Evolutionary conservation across 805 yeast species (phyloP).

Genomic region (Candida easanensis): DNA sequence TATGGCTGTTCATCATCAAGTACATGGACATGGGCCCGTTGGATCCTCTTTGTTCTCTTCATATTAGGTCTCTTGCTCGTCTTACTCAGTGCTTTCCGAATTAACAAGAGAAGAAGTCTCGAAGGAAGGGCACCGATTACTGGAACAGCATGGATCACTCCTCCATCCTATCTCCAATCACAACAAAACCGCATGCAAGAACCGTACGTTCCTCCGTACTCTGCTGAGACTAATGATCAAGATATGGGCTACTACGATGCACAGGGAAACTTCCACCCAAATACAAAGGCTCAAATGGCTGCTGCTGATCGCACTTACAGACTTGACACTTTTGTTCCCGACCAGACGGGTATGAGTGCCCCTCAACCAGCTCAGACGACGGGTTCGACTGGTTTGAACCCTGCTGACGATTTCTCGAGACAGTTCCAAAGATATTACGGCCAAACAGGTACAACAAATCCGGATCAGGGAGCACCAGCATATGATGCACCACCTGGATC

Average conservation of each 20-base stretch:
- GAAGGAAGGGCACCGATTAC: conserved; percentile 54
- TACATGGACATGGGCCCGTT: conserved; percentile 31
- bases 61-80: conserved; percentile 46
- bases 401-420: conserved; percentile 21
- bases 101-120: conserved; percentile 49
- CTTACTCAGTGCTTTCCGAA: conserved; percentile 47
- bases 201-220: conserved; percentile 66
- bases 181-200: conserved; percentile 38
- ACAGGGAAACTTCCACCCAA: conserved; percentile 31
- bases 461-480: neutral
- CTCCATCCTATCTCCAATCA: conserved; percentile 58
- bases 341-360: conserved; percentile 21
- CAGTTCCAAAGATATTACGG: conserved; percentile 27
- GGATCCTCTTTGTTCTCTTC: conserved; percentile 53
- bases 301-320: conserved; percentile 13
- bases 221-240: conserved; percentile 60
- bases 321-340: conserved; percentile 22
- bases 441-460: neutral
- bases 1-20: conserved; percentile 15
- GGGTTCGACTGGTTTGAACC: conserved; percentile 16
- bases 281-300: conserved; percentile 30
- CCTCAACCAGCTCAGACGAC: conserved; percentile 17
- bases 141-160: conserved; percentile 86
- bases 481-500: too few species aligned
- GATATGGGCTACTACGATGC: conserved; percentile 63